Evolutionary conservation across 208 protist genomes (phyloP).

Genomic region (Herpetomonas tarakana): DNA sequence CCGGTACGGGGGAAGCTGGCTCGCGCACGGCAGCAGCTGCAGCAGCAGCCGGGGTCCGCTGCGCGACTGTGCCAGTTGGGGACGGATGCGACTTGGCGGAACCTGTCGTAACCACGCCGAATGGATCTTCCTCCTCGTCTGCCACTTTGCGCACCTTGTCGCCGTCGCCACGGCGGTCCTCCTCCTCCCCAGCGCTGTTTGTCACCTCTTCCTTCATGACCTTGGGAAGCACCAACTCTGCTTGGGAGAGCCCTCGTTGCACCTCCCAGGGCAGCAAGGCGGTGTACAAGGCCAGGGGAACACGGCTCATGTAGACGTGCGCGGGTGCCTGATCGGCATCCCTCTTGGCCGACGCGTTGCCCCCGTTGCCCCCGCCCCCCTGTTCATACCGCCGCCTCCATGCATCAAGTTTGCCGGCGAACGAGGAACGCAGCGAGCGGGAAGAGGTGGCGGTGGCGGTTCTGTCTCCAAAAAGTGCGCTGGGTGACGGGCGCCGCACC

Average conservation of each 20-base stretch:
- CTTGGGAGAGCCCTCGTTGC: slow-evolving; percentile 77
- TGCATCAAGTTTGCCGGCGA: not conserved
- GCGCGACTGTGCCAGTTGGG: not conserved
- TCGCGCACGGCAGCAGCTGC: slow-evolving; percentile 3
- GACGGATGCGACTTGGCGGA: not conserved
- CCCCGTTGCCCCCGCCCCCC: not conserved
- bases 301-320: slow-evolving; percentile 17
- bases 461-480: too few relatives aligned
- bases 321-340: not conserved
- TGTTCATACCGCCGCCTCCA: not conserved
- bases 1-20: slow-evolving; percentile 9
- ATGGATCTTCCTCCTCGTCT: slow-evolving; percentile 51
- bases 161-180: too few relatives aligned
- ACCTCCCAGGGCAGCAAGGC: slow-evolving; percentile 86
- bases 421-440: not conserved
- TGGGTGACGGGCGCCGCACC: slow-evolving; percentile 22
- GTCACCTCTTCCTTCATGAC: too few relatives aligned
- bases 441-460: too few relatives aligned
- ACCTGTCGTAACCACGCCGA: slow-evolving; percentile 48
- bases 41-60: not conserved
- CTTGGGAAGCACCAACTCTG: too few relatives aligned
- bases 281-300: slow-evolving; percentile 76
- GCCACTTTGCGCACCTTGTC: too few relatives aligned
- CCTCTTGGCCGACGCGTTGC: too few relatives aligned
- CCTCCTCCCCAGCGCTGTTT: too few relatives aligned